phyloP scores from a whole-genome alignment of 1,284 basidiomycete species.

The Agroathelia rolfsii region DNA sequence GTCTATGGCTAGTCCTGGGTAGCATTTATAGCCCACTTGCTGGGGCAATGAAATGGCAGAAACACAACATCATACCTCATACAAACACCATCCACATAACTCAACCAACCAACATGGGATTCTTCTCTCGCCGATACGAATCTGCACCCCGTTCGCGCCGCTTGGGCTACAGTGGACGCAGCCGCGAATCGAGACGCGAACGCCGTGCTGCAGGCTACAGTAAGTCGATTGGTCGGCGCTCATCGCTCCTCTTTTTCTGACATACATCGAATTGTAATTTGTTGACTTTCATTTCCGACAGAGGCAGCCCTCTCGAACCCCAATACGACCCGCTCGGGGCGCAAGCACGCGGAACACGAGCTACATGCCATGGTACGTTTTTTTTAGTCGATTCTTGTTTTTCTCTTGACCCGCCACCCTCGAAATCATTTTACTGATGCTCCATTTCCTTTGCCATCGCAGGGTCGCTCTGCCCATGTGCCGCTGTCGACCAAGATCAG shows the following conservation, averaged over 20 bases:
- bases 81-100: no score
- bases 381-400: slow-evolving; percentile 3
- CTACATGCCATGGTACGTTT: slow-evolving; percentile 33
- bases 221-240: slow-evolving; percentile 16
- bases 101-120: no score
- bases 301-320: slow-evolving; percentile 41
- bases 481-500: slow-evolving; percentile 42
- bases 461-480: slow-evolving; percentile 34
- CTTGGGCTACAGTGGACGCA: no score
- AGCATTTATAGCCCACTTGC: no score
- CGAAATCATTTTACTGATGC: not conserved
- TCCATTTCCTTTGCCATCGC: slow-evolving; percentile 4
- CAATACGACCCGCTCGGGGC: slow-evolving; percentile 32
- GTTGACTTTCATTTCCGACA: slow-evolving; percentile 15
- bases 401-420: slow-evolving; percentile 1
- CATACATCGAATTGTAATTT: slow-evolving; percentile 1
- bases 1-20: no score
- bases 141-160: no score
- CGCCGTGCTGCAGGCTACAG: slow-evolving; percentile 40
- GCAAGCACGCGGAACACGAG: slow-evolving; percentile 36
- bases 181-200: no score
- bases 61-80: no score
- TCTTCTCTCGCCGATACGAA: no score
- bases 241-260: not conserved
- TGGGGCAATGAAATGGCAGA: no score